Percentiles rank a stretch among this genome's conserved stretches.
Conservation (phyloP, 225 moss, liverwort and hornwort species). For the Polytrichum formosum region DNA sequence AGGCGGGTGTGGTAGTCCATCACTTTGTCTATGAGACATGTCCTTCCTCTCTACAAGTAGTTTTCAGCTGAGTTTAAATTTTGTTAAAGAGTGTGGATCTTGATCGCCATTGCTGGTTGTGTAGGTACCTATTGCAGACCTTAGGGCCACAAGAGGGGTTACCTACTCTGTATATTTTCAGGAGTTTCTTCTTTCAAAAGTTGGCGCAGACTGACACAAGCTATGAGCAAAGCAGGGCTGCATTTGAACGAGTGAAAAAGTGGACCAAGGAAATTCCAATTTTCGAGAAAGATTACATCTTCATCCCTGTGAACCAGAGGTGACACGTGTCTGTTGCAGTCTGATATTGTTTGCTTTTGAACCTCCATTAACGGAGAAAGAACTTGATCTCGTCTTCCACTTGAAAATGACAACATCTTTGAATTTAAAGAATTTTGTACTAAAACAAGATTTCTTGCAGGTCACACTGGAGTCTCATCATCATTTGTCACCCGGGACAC, state of each 20-base stretch:
- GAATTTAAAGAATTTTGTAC: too few relatives aligned
- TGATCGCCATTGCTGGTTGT: constrained; percentile 7
- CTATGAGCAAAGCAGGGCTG: constrained; percentile 22
- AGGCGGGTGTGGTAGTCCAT: too few relatives aligned
- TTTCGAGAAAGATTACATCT: constrained; percentile 55
- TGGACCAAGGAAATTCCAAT: constrained; percentile 59
- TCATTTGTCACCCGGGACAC: too few relatives aligned
- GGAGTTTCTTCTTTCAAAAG: constrained; percentile 60
- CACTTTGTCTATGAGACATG: too few relatives aligned
- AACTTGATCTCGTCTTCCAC: too few relatives aligned
- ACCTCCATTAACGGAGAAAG: too few relatives aligned
- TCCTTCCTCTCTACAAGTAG: neutral
- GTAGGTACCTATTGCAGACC: constrained; percentile 50
- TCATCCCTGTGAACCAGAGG: constrained; percentile 64
- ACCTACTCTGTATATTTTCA: constrained; percentile 42
- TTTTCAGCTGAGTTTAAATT: neutral
- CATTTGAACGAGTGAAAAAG: constrained; percentile 62
- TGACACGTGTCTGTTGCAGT: neutral
- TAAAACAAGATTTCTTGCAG: constrained; percentile 24
- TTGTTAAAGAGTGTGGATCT: neutral
- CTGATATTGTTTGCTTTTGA: too few relatives aligned
- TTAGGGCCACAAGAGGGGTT: constrained; percentile 31
- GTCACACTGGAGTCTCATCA: constrained; percentile 10
- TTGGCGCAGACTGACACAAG: constrained; percentile 35
- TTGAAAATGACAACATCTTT: too few relatives aligned